Base-by-base conservation (phyloP, 352 stramenopile species). In the Phytophthora constricta region DNA sequence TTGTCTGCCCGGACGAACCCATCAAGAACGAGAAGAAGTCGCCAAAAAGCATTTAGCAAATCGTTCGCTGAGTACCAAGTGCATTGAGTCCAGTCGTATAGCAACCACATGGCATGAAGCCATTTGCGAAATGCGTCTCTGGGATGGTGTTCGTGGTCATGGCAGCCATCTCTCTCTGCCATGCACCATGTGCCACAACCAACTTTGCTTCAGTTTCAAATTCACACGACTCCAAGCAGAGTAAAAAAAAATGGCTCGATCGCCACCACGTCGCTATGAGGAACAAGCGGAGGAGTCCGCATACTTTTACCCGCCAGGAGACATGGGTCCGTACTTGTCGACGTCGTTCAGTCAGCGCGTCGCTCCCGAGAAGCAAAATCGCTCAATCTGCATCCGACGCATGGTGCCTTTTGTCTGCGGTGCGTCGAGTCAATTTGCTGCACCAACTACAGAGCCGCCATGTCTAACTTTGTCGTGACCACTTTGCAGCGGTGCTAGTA, bases 311-410 rank as follows among this genome's bases (percentile, higher is more conserved):
- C 72, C 72, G 3, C 66, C 65, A 1, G 33, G 54, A 46, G 48
- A 76, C 47, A 73, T 76, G 65, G 65, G 65, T 0, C 62, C 73
- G 2, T 80, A 62, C 37, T 33, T 77, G 11, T 73, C 73, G 2
- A 59, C 65, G 10, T 76, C 69, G 4, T 53, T 65, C 33, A 58
- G 62, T 4, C 73, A 76, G 62, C 58, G 61, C 27, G 33, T 22
- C 22, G 61, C 69, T 3, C 58, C 69, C 9, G 28, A 50, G 20
- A 76, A 71, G 62, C 68, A 68, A 19, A 28, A 67, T 50, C 65
- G 53, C 19, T 70, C 69, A 1, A 68, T 72, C 10, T 47, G 64
- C 22, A 42, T 76, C 39, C 33, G 22, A 41, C 54, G 62, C 20
- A 26, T 72, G 37, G 39, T 77, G 17, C 65, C 68, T 0, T 68